These are phyloP conservation scores for Phytophthora nicotianae DNA, from an alignment of 352 stramenopile genomes.

Conservation along the genomic window DNA sequence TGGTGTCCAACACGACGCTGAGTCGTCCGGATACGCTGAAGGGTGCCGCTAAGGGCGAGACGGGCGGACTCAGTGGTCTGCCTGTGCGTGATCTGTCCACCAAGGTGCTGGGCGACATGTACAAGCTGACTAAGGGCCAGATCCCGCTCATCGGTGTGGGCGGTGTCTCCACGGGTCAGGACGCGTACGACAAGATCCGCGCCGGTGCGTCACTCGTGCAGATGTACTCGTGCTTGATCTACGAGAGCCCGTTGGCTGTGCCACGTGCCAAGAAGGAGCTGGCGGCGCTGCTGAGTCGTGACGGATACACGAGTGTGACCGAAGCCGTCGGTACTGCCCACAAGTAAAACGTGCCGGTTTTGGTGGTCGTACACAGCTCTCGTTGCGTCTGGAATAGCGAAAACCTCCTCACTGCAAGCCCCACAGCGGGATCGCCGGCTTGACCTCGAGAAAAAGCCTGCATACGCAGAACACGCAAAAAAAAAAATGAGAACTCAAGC, in stretches of 20 bases:
- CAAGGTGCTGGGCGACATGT: conserved; percentile 95
- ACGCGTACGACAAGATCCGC: conserved; percentile 98
- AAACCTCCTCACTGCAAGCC: too few species aligned
- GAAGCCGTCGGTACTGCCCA: conserved; percentile 89
- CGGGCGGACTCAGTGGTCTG: conserved; percentile 94
- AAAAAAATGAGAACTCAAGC: too few species aligned
- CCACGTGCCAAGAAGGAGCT: conserved; percentile 91
- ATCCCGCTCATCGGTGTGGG: conserved; percentile 97
- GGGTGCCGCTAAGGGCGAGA: conserved; percentile 79
- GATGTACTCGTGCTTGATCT: conserved; percentile 95
- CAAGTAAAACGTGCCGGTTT: conserved; percentile 43
- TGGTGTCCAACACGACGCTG: conserved; percentile 98
- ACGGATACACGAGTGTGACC: conserved; percentile 84
- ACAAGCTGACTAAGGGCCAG: conserved; percentile 91
- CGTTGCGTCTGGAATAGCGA: too few species aligned
- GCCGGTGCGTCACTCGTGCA: conserved; percentile 96
- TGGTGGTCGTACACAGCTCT: too few species aligned
- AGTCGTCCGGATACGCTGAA: conserved; percentile 83
- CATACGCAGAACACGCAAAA: too few species aligned
- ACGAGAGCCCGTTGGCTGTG: conserved; percentile 89
- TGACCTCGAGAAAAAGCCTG: too few species aligned
- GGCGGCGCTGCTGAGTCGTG: conserved; percentile 68
- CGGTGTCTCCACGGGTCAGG: conserved; percentile 89
- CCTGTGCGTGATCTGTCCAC: conserved; percentile 95
- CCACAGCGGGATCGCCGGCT: too few species aligned